Percentiles rank a stretch among this genome's conserved stretches.
phyloP scores from a whole-genome alignment of 768 basidiomycete species.

The Trametes cinnabarina region DNA sequence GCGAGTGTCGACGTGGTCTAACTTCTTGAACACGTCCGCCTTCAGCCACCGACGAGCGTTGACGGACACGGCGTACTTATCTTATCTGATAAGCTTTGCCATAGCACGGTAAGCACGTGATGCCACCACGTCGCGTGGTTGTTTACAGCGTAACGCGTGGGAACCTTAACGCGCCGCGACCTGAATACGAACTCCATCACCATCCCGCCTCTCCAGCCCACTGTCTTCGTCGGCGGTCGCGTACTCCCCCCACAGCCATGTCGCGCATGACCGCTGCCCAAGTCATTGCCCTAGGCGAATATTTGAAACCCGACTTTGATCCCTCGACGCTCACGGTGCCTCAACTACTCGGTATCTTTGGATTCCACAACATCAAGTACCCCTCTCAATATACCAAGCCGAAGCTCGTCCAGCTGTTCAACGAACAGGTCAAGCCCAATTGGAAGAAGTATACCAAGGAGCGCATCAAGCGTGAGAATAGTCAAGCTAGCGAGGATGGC shows the following conservation, averaged over 20 bases:
- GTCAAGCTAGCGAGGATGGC: slow-evolving; percentile 76
- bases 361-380: slow-evolving; percentile 72
- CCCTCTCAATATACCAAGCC: slow-evolving; percentile 75
- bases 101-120: slow-evolving; percentile 6
- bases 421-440: slow-evolving; percentile 68
- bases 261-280: slow-evolving; percentile 77
- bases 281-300: slow-evolving; percentile 71
- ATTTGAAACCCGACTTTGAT: slow-evolving; percentile 78
- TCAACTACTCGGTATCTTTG: slow-evolving; percentile 76
- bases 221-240: slow-evolving; percentile 20
- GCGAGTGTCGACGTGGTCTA: slow-evolving; percentile 5
- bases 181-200: slow-evolving; percentile 24
- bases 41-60: too few species aligned
- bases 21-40: too few species aligned
- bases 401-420: slow-evolving; percentile 74
- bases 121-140: slow-evolving; percentile 7
- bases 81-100: slow-evolving; percentile 5
- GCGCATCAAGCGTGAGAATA: slow-evolving; percentile 61
- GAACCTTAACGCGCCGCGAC: slow-evolving; percentile 24
- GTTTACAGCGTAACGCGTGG: slow-evolving; percentile 21
- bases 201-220: slow-evolving; percentile 12
- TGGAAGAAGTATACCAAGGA: slow-evolving; percentile 59
- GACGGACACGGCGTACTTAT: too few species aligned
- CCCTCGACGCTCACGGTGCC: slow-evolving; percentile 71
- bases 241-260: slow-evolving; percentile 42